These are phyloP conservation scores for Syzygium malaccense DNA, from an alignment of 441 rosid species.

Conservation along the genomic window DNA sequence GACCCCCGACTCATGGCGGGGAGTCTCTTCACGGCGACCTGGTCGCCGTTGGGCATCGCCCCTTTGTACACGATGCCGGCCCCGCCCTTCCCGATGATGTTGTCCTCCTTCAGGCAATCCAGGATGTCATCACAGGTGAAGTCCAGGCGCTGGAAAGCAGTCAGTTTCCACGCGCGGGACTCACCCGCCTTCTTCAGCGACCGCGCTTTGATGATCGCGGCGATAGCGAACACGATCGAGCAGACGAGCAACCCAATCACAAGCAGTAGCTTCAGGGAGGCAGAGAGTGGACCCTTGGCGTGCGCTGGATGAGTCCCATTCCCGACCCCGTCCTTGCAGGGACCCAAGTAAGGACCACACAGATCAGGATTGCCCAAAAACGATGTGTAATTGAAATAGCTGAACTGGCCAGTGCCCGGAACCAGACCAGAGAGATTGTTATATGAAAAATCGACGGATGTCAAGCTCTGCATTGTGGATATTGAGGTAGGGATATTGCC, in stretches of 20 bases:
- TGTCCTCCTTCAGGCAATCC: slow-evolving; percentile 85
- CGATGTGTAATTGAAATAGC: slow-evolving; percentile 94
- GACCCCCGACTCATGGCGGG: slow-evolving; percentile 86
- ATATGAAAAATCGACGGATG: slow-evolving; percentile 90
- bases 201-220: slow-evolving; percentile 79
- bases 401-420: slow-evolving; percentile 88
- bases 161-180: slow-evolving; percentile 82
- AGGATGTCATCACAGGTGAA: slow-evolving; percentile 83
- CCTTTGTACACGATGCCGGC: slow-evolving; percentile 97
- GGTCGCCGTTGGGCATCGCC: slow-evolving; percentile 69
- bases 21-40: slow-evolving; percentile 80
- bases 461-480: slow-evolving; percentile 87
- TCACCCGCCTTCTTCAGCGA: slow-evolving; percentile 80
- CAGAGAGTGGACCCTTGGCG: slow-evolving; percentile 63
- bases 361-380: slow-evolving; percentile 80
- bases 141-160: slow-evolving; percentile 93
- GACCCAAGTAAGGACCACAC: slow-evolving; percentile 87
- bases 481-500: slow-evolving; percentile 77
- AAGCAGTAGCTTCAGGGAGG: slow-evolving; percentile 83
- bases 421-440: slow-evolving; percentile 93
- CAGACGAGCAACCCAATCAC: slow-evolving; percentile 82
- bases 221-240: slow-evolving; percentile 81
- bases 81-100: slow-evolving; percentile 96
- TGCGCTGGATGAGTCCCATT: slow-evolving; percentile 50
- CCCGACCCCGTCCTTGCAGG: slow-evolving; percentile 61